Percentiles rank a stretch among this genome's conserved stretches.
Evolutionary conservation across 1,284 basidiomycete genomes (phyloP).

Genomic region (Apiotrichum akiyoshidainum): DNA sequence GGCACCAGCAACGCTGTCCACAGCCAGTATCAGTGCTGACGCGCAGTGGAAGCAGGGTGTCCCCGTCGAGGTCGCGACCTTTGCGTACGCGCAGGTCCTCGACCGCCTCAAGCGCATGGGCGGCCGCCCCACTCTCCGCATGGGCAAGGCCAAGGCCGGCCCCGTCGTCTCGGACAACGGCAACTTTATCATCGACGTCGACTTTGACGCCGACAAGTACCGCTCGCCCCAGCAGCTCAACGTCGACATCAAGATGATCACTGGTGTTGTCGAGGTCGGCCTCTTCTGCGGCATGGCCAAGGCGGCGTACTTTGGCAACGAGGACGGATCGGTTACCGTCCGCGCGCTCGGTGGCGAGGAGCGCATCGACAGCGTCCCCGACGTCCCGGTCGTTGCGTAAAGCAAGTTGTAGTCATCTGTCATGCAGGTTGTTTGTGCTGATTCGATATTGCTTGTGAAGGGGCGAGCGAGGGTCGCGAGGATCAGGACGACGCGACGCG

Average conservation of each 20-base stretch:
- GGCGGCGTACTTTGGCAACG: constrained; percentile 95
- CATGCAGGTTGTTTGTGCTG: neutral
- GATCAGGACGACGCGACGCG: no score
- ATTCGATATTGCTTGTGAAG: no score
- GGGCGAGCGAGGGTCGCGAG: no score
- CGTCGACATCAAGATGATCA: constrained; percentile 76
- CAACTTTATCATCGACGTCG: constrained; percentile 91
- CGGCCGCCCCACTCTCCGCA: constrained; percentile 65
- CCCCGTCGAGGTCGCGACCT: constrained; percentile 93
- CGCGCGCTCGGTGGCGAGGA: constrained; percentile 45
- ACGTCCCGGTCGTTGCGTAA: constrained; percentile 23
- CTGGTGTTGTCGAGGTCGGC: constrained; percentile 95
- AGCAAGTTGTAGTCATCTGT: neutral
- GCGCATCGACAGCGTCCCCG: constrained; percentile 40
- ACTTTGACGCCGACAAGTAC: constrained; percentile 68
- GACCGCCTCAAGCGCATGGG: constrained; percentile 60
- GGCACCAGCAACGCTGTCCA: no score
- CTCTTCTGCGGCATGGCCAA: constrained; percentile 90
- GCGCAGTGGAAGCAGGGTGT: constrained; percentile 79
- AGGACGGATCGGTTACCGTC: constrained; percentile 54
- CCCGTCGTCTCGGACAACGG: constrained; percentile 96
- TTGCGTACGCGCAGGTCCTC: constrained; percentile 86
- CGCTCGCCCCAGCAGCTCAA: constrained; percentile 70
- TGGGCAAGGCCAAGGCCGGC: constrained; percentile 63
- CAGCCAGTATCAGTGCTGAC: no score